These are phyloP conservation scores for Eimeria praecox DNA, from an alignment of 169 alveolate species.

Conservation along the genomic window DNA sequence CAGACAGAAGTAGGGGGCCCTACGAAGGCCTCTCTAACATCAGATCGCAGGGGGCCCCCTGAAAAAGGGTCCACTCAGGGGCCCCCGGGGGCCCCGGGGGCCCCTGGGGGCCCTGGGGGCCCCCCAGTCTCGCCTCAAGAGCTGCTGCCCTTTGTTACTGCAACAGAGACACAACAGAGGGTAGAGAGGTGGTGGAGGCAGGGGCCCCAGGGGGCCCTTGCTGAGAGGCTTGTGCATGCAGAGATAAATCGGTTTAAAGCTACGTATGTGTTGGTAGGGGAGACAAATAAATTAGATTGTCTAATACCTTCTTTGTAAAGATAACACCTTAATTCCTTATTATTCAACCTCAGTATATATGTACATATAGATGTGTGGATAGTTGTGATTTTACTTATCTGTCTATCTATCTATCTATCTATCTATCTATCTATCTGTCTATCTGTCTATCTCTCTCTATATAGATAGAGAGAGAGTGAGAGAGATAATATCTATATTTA, in stretches of 20 bases:
- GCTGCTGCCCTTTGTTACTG: neutral
- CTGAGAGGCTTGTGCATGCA: conserved; percentile 35
- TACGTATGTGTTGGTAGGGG: conserved; percentile 31
- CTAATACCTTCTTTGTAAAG: too few relatives aligned
- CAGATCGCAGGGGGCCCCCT: neutral
- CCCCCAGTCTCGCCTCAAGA: neutral
- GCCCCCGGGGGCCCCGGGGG: too few relatives aligned
- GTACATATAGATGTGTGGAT: too few relatives aligned
- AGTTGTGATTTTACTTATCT: too few relatives aligned
- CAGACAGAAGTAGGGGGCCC: neutral
- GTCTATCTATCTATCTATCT: too few relatives aligned
- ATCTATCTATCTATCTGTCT: too few relatives aligned
- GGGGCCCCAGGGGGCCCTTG: conserved; percentile 49
- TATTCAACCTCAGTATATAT: too few relatives aligned
- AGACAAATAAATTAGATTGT: neutral
- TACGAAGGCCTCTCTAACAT: neutral
- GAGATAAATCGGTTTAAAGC: conserved; percentile 3
- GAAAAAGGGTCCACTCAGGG: too few relatives aligned
- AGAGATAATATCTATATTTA: too few relatives aligned
- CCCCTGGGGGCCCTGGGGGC: neutral
- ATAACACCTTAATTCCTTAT: too few relatives aligned
- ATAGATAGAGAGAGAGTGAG: too few relatives aligned
- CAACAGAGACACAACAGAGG: conserved; percentile 37
- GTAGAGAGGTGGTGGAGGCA: conserved; percentile 39
- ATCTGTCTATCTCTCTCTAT: too few relatives aligned